A percentile compares a stretch with the other conserved stretches of the same genome.
phyloP scores from a whole-genome alignment of 2,329 filamentous ascomycete species.

The Talaromyces sp. region DNA sequence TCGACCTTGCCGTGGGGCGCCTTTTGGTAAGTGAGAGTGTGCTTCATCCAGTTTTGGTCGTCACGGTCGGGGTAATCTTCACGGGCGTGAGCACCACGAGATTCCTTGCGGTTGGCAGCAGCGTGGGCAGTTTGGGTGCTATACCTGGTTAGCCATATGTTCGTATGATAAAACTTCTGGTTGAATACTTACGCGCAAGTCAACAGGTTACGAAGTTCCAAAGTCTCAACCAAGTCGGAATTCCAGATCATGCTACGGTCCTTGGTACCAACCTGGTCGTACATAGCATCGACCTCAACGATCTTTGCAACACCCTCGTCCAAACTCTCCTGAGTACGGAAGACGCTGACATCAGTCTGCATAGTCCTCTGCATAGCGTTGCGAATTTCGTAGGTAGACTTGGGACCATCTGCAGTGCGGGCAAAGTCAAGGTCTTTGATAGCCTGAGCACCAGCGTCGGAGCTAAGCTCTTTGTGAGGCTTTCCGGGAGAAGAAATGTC shows the following conservation, averaged over 20 bases:
- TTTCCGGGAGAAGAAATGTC: slow-evolving; percentile 85
- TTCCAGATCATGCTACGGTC: slow-evolving; percentile 99
- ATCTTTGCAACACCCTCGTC: slow-evolving; percentile 91
- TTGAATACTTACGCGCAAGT: slow-evolving; percentile 80
- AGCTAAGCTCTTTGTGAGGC: slow-evolving; percentile 70
- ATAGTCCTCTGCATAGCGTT: slow-evolving; percentile 95
- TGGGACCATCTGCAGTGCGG: slow-evolving; percentile 76
- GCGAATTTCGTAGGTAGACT: slow-evolving; percentile 82
- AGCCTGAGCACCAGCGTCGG: slow-evolving; percentile 82
- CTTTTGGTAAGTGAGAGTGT: slow-evolving; percentile 96
- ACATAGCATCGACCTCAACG: slow-evolving; percentile 73
- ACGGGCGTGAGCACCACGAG: slow-evolving; percentile 90
- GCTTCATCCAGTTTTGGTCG: slow-evolving; percentile 98
- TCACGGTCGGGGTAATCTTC: slow-evolving; percentile 96
- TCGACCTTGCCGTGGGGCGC: slow-evolving; percentile 81
- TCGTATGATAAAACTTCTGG: neutral
- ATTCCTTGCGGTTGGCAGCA: slow-evolving; percentile 93
- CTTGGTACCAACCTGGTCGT: slow-evolving; percentile 83
- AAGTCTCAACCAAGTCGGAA: slow-evolving; percentile 90
- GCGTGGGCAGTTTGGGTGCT: slow-evolving; percentile 85
- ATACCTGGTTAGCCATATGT: slow-evolving; percentile 15
- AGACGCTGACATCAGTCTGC: slow-evolving; percentile 95
- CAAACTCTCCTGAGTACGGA: slow-evolving; percentile 88
- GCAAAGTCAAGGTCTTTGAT: slow-evolving; percentile 82
- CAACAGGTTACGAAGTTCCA: slow-evolving; percentile 90